Percentiles rank a stretch among this genome's conserved stretches.
These are phyloP conservation scores for Chaetomium cochliodes DNA, from an alignment of 495 filamentous ascomycete genomes.

Conservation along the genomic window DNA sequence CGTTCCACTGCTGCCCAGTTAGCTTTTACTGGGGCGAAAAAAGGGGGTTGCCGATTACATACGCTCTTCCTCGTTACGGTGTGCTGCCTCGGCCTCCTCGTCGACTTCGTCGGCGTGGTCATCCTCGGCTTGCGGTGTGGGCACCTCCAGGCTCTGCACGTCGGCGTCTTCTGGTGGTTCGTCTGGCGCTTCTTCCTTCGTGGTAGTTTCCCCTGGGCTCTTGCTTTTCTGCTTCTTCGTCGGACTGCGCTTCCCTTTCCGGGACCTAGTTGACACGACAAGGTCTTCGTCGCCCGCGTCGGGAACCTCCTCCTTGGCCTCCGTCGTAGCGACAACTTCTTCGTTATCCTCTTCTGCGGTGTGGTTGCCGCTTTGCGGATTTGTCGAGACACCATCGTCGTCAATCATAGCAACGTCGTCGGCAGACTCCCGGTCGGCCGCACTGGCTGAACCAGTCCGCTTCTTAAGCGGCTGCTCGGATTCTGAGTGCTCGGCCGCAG, in stretches of 20 bases:
- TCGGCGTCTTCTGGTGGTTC: constrained; percentile 34
- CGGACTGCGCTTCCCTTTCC: constrained; percentile 43
- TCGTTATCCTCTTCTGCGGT: constrained; percentile 45
- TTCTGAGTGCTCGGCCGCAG: constrained; percentile 46
- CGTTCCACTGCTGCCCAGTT: constrained; percentile 61
- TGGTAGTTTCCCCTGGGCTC: constrained; percentile 33
- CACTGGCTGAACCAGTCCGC: constrained; percentile 53
- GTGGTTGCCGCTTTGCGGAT: constrained; percentile 42
- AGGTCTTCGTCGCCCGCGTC: constrained; percentile 35
- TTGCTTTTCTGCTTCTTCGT: constrained; percentile 43
- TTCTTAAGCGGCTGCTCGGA: constrained; percentile 56
- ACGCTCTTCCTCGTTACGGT: constrained; percentile 75
- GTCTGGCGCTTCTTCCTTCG: constrained; percentile 36
- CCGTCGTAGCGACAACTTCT: constrained; percentile 25
- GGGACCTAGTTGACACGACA: constrained; percentile 27
- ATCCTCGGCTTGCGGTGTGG: constrained; percentile 46
- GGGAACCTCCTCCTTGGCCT: constrained; percentile 27
- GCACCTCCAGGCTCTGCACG: constrained; percentile 33
- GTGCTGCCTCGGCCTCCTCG: constrained; percentile 53
- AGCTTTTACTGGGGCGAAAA: constrained; percentile 32
- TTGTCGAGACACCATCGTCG: constrained; percentile 43
- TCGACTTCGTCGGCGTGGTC: constrained; percentile 51
- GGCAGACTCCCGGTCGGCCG: constrained; percentile 32
- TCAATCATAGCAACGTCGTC: constrained; percentile 46
- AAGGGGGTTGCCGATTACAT: constrained; percentile 38